Base-by-base conservation (phyloP, 2,329 filamentous ascomycete genomes). In the Rosellinia necatrix region DNA sequence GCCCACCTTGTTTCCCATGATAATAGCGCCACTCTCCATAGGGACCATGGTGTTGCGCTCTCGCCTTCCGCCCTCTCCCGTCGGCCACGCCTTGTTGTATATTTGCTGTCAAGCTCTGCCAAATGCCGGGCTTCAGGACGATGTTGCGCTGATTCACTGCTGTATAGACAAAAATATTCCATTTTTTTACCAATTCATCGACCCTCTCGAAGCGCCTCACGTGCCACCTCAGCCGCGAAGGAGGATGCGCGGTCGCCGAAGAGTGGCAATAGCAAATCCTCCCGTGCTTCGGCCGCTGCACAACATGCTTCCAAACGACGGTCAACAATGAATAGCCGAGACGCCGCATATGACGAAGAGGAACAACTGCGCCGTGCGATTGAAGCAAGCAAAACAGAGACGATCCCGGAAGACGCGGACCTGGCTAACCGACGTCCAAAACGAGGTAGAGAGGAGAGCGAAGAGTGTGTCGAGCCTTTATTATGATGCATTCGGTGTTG, bases 241-340 rank as follows among this genome's bases (percentile, higher is more conserved):
- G 85, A 89, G 64, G 79, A 72, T 66, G 76, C 74, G 68, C 80
- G 74, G 66, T 86, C 75, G 22, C 81, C 78, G 56, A 81, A 79
- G 69, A 76, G 74, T 69, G 81, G 76, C 64, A 79, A 77, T 66
- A 78, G 76, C 65, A 85, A 83, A 75, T 84, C 72, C 69, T 83
- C 76, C 62, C 84, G 79, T 43, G 78, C 78, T 50, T 78, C 78
- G 15, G 68, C 66, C 13, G 60, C 75, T 9, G 76, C 75, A 38
- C 81, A 85, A 50, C 81, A 49, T 44, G 48, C 84, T 49, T 86
- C 88, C 32, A 97, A 97, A 72, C 85, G 94, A 57, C 85, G 94
- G 24, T 96, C 92, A 17, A 99, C 94, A 6, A 97, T 97, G 91
- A 96, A 97, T 70, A 99, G 94, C 71, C 86, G 93, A 60, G 89